These are phyloP conservation scores for Solanum bulbocastanum DNA, from an alignment of 257 asterid species.

Conservation along the genomic window DNA sequence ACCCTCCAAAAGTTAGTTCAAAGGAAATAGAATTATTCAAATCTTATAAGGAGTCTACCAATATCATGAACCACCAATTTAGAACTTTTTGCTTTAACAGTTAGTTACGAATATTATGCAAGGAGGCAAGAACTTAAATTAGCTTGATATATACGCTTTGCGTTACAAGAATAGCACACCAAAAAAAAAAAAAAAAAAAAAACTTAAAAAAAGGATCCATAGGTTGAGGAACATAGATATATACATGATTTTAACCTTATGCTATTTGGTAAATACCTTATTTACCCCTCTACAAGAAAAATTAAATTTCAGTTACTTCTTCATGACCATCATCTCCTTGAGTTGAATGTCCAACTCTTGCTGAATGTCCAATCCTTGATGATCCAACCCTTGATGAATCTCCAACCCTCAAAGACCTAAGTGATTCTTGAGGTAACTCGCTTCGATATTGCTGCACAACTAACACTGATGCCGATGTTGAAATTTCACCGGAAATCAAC, in stretches of 20 bases:
- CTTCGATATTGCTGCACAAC: conserved; percentile 7
- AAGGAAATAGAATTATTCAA: fast-evolving
- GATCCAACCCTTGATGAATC: not conserved
- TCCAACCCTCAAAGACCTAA: not conserved
- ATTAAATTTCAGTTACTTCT: not conserved
- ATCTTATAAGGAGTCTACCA: too few species aligned
- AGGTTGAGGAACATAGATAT: not conserved
- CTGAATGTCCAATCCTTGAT: not conserved
- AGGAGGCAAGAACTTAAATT: not conserved
- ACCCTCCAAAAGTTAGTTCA: too few species aligned
- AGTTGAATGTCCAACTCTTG: not conserved
- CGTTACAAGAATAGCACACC: not conserved
- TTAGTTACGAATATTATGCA: not conserved
- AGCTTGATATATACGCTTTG: not conserved
- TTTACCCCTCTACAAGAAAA: not conserved
- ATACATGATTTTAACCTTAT: not conserved
- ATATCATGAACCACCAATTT: too few species aligned
- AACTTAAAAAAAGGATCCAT: not conserved
- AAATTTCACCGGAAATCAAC: not conserved
- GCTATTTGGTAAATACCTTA: not conserved
- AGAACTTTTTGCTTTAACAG: too few species aligned
- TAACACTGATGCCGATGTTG: not conserved
- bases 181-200: not conserved
- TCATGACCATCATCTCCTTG: not conserved
- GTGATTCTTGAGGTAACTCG: conserved; percentile 1